A percentile compares a stretch with the other conserved stretches of the same genome.
These are phyloP conservation scores for Lentinula raphanica DNA, from an alignment of 768 basidiomycete genomes.

Conservation along the genomic window DNA sequence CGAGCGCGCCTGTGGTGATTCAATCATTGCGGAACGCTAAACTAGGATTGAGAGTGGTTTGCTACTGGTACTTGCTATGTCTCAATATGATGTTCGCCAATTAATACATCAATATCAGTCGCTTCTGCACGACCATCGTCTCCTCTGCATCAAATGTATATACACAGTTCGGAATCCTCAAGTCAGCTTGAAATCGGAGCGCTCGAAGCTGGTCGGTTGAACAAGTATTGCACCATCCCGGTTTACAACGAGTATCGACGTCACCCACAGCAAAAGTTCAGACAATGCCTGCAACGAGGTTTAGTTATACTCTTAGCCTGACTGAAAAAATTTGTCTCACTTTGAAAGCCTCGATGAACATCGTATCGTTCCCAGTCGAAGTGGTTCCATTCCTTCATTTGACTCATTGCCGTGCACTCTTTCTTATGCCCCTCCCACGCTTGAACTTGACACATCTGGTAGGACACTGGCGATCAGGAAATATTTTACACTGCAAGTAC, in stretches of 20 bases:
- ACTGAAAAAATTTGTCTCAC: background rate
- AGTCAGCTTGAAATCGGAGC: too few species aligned
- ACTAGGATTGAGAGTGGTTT: background rate
- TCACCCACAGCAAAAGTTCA: too few species aligned
- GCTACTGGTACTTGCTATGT: background rate
- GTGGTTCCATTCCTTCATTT: constrained; percentile 20
- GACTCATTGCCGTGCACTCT: constrained; percentile 19
- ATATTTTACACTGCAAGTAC: background rate
- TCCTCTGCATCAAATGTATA: too few species aligned
- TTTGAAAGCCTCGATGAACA: background rate
- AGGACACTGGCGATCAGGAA: background rate
- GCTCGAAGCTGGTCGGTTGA: too few species aligned
- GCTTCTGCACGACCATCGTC: too few species aligned
- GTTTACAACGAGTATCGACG: too few species aligned
- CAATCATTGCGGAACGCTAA: too few species aligned
- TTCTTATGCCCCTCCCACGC: constrained; percentile 22
- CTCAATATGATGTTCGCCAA: too few species aligned
- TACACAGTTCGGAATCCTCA: too few species aligned
- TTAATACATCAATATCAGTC: too few species aligned
- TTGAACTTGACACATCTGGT: constrained; percentile 18
- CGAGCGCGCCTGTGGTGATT: background rate
- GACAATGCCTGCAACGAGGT: background rate
- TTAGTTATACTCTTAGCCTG: background rate
- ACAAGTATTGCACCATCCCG: too few species aligned
- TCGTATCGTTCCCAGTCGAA: constrained; percentile 20